Conservation (phyloP, 2,329 filamentous ascomycete species). For the Trichoderma sp. region DNA sequence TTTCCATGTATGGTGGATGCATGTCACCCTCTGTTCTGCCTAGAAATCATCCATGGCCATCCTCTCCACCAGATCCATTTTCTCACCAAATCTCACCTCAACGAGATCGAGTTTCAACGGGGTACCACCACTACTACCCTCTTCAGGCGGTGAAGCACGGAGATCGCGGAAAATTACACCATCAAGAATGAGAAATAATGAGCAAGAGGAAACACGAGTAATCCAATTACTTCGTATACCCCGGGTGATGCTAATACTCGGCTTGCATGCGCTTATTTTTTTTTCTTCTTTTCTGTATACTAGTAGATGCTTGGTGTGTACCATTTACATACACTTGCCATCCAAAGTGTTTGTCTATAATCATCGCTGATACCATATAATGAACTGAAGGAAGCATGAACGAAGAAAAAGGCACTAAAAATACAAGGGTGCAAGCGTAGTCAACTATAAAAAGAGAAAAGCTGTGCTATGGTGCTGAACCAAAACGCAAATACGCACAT, state of each 20-base stretch:
- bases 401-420: neutral
- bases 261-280: neutral
- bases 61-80: neutral
- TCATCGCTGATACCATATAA: neutral
- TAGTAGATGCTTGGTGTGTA: neutral
- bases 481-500: neutral
- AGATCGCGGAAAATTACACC: neutral
- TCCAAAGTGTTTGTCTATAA: conserved; percentile 1
- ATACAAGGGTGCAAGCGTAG: neutral
- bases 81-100: neutral
- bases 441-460: neutral
- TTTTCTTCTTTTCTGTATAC: too few species aligned
- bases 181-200: neutral
- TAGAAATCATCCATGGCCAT: neutral
- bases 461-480: neutral
- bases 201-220: neutral
- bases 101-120: neutral
- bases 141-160: neutral
- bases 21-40: neutral
- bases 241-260: neutral
- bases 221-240: neutral
- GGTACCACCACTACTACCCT: neutral
- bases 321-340: conserved; percentile 2
- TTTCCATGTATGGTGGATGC: neutral
- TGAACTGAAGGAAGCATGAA: neutral